These are phyloP conservation scores for Ophiocordyceps camponoti-leonardi DNA, from an alignment of 2,329 filamentous ascomycete genomes.

Conservation along the genomic window DNA sequence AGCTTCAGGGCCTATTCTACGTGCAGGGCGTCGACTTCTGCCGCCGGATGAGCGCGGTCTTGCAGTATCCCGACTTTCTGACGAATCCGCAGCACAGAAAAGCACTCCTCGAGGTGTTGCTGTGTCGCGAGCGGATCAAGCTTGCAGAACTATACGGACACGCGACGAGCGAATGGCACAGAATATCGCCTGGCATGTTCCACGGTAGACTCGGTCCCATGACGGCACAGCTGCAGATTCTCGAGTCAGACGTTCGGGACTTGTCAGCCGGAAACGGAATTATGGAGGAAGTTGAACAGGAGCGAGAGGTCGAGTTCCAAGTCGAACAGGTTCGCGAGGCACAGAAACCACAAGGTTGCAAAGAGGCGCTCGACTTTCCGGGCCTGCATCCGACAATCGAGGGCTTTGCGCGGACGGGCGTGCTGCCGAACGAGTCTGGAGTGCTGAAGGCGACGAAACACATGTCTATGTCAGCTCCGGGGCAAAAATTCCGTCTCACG, in stretches of 20 bases:
- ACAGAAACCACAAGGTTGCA: constrained; percentile 25
- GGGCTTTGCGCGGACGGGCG: constrained; percentile 26
- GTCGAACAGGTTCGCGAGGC: constrained; percentile 38
- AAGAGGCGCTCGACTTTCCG: constrained; percentile 19
- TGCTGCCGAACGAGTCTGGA: constrained; percentile 1
- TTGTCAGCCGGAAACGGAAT: background rate
- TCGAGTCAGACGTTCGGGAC: background rate
- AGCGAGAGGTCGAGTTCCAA: constrained; percentile 41
- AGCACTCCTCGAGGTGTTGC: constrained; percentile 10
- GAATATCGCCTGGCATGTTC: background rate
- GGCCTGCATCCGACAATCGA: constrained; percentile 29
- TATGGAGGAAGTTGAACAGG: constrained; percentile 41
- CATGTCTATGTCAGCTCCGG: constrained; percentile 16
- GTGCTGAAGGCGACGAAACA: constrained; percentile 19
- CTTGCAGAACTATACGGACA: constrained; percentile 39
- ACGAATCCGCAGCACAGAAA: constrained; percentile 13
- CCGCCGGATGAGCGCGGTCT: constrained; percentile 30
- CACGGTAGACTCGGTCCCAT: background rate
- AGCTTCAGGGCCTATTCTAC: constrained; percentile 38
- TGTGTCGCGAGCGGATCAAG: constrained; percentile 36
- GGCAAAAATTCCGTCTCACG: constrained; percentile 12
- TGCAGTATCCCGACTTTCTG: constrained; percentile 24
- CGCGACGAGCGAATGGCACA: constrained; percentile 1
- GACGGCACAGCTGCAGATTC: background rate
- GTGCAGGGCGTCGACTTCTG: constrained; percentile 46